Evolutionary conservation across 495 filamentous ascomycete species (phyloP).

Genomic region (Choiromyces venosus): DNA sequence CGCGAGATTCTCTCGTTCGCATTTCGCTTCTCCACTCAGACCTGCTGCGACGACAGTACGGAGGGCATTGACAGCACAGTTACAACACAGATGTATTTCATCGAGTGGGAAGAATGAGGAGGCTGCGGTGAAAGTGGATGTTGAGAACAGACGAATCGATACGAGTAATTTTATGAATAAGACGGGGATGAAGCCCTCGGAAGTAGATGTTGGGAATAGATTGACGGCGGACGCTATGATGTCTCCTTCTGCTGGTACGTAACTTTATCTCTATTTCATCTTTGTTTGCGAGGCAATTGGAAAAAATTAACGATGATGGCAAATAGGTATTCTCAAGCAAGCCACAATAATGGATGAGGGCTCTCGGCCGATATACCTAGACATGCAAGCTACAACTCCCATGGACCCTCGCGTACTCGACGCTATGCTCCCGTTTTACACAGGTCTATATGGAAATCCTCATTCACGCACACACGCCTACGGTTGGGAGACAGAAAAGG

Average conservation of each 20-base stretch:
- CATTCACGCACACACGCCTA: constrained; percentile 97
- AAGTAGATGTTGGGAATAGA: constrained; percentile 18
- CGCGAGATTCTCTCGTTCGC: constrained; percentile 21
- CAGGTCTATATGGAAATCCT: constrained; percentile 91
- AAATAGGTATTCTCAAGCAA: constrained; percentile 72
- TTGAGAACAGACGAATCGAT: constrained; percentile 34
- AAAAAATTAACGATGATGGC: background rate
- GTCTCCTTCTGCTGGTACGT: constrained; percentile 38
- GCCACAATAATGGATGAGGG: constrained; percentile 92
- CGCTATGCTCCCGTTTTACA: constrained; percentile 91
- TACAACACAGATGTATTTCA: constrained; percentile 27
- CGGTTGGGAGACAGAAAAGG: constrained; percentile 96
- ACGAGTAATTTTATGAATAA: constrained; percentile 28
- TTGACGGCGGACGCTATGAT: constrained; percentile 36
- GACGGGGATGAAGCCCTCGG: constrained; percentile 29
- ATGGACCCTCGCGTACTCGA: constrained; percentile 90
- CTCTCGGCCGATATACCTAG: constrained; percentile 89
- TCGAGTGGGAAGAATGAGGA: constrained; percentile 22
- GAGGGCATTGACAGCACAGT: background rate
- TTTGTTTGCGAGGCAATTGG: constrained; percentile 1
- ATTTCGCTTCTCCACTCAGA: constrained; percentile 5
- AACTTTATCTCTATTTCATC: background rate
- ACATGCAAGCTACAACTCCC: constrained; percentile 98
- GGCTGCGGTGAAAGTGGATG: constrained; percentile 28
- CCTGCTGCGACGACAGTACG: constrained; percentile 14